A percentile compares a stretch with the other conserved stretches of the same genome.
These are phyloP conservation scores for Senecio squalidus DNA, from an alignment of 140 eudicot species.

Conservation along the genomic window DNA sequence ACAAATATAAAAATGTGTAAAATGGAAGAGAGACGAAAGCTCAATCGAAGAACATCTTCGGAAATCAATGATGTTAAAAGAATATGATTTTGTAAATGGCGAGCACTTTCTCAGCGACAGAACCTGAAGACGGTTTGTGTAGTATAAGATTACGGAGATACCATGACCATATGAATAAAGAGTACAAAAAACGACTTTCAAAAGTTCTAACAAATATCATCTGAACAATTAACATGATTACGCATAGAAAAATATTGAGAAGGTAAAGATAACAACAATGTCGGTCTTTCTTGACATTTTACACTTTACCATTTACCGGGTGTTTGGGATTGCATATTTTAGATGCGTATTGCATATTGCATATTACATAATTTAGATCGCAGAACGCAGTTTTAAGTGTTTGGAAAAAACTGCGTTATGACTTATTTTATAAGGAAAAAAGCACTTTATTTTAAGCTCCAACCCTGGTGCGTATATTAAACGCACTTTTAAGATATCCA, in stretches of 20 bases:
- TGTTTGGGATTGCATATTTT: no score
- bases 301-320: neutral
- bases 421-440: no score
- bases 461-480: no score
- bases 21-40: conserved; percentile 35
- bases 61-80: conserved; percentile 32
- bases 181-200: neutral
- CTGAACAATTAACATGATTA: neutral
- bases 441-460: no score
- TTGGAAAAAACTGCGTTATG: no score
- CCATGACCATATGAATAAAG: conserved; percentile 1
- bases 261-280: neutral
- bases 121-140: conserved; percentile 48
- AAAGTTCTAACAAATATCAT: neutral
- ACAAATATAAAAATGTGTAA: conserved; percentile 38
- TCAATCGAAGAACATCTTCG: conserved; percentile 47
- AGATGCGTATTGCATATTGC: no score
- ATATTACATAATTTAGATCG: no score
- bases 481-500: no score
- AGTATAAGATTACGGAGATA: conserved; percentile 8
- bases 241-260: neutral
- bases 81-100: conserved; percentile 43
- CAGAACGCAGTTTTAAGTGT: no score
- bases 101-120: conserved; percentile 58
- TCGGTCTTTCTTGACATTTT: neutral